phyloP scores from a whole-genome alignment of 2,329 filamentous ascomycete genomes.

The Microcyclosporella mali region DNA sequence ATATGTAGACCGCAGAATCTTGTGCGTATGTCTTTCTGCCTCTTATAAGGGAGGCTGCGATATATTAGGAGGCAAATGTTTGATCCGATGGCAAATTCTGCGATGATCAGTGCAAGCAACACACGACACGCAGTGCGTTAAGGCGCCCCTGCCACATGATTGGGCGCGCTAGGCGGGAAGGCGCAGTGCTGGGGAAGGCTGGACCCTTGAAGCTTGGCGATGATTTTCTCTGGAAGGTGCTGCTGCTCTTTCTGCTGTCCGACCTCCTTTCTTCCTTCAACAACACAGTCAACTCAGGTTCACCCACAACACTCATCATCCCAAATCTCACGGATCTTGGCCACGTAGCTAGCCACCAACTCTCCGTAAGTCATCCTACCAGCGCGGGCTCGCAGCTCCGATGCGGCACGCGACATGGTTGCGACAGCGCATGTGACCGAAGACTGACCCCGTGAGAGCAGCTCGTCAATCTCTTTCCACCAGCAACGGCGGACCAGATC shows the following conservation, averaged over 20 bases:
- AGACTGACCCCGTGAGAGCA: constrained; percentile 19
- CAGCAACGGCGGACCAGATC: constrained; percentile 35
- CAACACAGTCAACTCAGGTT: constrained; percentile 20
- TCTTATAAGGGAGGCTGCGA: too few relatives aligned
- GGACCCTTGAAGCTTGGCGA: constrained; percentile 3
- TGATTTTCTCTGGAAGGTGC: neutral
- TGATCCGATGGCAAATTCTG: too few relatives aligned
- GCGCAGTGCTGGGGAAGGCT: neutral
- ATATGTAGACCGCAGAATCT: too few relatives aligned
- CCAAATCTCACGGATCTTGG: constrained; percentile 26
- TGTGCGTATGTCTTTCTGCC: too few relatives aligned
- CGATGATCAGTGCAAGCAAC: too few relatives aligned
- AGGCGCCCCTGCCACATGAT: neutral
- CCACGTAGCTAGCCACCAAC: constrained; percentile 47
- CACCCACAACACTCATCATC: constrained; percentile 15
- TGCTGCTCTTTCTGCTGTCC: constrained; percentile 5
- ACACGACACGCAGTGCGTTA: too few relatives aligned
- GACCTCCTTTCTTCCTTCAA: constrained; percentile 21
- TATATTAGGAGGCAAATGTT: too few relatives aligned
- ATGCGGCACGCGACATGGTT: neutral
- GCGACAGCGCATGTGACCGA: constrained; percentile 6
- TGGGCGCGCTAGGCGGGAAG: neutral
- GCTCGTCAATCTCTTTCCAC: constrained; percentile 47
- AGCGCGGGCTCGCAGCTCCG: neutral
- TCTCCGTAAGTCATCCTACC: constrained; percentile 27